Evolutionary conservation across 371 early-diverging fungal genomes (phyloP).

Genomic region (Basidiobolus meristosporus): DNA sequence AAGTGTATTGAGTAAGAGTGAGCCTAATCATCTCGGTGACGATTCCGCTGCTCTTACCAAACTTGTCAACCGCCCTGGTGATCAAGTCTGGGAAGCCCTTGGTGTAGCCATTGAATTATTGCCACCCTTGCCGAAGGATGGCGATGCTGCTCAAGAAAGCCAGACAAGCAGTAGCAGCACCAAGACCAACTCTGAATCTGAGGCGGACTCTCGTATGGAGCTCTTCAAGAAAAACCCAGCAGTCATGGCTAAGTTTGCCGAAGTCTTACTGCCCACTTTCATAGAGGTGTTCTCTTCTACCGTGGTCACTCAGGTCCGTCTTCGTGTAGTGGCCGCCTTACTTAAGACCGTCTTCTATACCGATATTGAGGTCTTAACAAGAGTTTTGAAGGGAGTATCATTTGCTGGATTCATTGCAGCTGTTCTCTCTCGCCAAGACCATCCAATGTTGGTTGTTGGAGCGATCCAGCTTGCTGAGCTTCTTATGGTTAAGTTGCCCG

Average conservation of each 20-base stretch:
- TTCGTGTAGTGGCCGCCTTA: conserved; percentile 23
- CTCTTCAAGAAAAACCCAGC: conserved; percentile 17
- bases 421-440: no score
- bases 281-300: conserved; percentile 32
- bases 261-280: conserved; percentile 24
- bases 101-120: conserved; percentile 25
- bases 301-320: conserved; percentile 27
- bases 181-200: no score
- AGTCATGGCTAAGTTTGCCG: conserved; percentile 15
- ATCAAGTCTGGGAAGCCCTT: conserved; percentile 24
- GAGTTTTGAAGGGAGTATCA: conserved; percentile 17
- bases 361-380: conserved; percentile 9
- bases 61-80: conserved; percentile 17
- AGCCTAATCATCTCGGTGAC: no score
- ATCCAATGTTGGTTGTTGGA: no score
- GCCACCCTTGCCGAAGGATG: conserved; percentile 40
- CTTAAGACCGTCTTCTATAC: conserved; percentile 30
- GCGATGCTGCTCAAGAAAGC: no score
- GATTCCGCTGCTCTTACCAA: no score
- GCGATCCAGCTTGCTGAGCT: no score
- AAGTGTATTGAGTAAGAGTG: no score
- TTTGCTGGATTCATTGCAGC: no score
- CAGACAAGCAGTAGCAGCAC: no score
- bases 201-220: conserved; percentile 16
- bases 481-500: no score